Evolutionary conservation across 257 asterid species (phyloP), one percentile per base, ranked within the genome.

Genomic region (Ligustrum vulgare): DNA sequence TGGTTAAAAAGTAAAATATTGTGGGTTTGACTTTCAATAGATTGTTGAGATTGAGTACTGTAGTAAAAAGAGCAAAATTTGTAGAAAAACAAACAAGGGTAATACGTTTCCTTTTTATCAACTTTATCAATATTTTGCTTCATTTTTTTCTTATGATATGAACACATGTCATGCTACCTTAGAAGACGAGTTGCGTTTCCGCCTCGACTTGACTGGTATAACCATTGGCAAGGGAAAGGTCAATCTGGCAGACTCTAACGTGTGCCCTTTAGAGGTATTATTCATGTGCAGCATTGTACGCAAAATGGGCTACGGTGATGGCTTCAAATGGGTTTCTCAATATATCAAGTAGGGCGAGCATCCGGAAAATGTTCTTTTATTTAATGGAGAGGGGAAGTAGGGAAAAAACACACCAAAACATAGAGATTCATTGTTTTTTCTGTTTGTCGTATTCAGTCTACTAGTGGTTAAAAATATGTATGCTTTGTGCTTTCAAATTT

Each of bases 261-360:
- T 74, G 49, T 65, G 72, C 36, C 66, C 78, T 62, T 45, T 74
- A 36, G 78, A 74, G 78, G 72, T n/a, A n/a, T n/a, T 74, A 64
- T 74, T 64, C 65, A 74, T 75, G 78, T 75, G 78, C 65, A 75
- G 78, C 37, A 75, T 75, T 67, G 78, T 66, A 67, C 73, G 72
- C 47, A 75, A 73, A 73, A 73, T 73, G 72, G 78, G 78, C 3
- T 75, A 73, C 25, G 77, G 58, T 18, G 58, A 49, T 49, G 58
- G 58, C 58, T 49, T 63, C 68, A 63, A 63, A 63, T 63, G 68
- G 78, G 78, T 66, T 32, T 75, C 78, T 66, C 78, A 75, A 67
- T 75, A 75, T 33, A 75, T 75, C 45, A 66, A 75, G 67, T 75
- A 66, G 51, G 11, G 20, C 20, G 58, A 49, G 20, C 2, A 6